Conservation (phyloP, 179 eudicot genomes). For the Vitellaria paradoxa region DNA sequence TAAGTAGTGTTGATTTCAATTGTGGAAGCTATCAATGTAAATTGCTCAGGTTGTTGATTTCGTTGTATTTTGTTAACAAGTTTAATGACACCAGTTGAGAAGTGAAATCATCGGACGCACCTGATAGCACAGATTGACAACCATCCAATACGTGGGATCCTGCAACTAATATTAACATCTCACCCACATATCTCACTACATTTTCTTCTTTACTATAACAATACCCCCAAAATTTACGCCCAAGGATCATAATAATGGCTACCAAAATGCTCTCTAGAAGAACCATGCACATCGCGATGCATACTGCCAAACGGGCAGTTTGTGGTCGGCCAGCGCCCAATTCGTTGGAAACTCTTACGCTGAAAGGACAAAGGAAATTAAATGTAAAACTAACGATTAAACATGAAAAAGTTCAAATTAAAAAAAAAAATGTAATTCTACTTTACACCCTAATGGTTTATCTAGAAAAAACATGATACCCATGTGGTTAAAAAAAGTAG, state of each 20-base stretch:
- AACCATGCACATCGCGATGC: slow-evolving; percentile 35
- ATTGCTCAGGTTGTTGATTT: no score
- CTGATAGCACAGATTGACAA: slow-evolving; percentile 30
- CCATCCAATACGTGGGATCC: slow-evolving; percentile 37
- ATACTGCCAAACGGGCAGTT: slow-evolving; percentile 47
- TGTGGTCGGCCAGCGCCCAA: slow-evolving; percentile 40
- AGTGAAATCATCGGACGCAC: slow-evolving; percentile 8
- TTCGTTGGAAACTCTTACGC: slow-evolving; percentile 26
- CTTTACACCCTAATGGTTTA: background rate
- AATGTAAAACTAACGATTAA: background rate
- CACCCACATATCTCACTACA: slow-evolving; percentile 45
- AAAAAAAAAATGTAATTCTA: background rate
- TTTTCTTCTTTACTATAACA: slow-evolving; percentile 47
- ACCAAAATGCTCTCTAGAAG: slow-evolving; percentile 29
- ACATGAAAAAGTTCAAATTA: no score
- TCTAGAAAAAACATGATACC: no score
- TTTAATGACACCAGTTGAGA: no score
- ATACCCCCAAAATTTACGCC: slow-evolving; percentile 54
- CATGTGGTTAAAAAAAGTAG: no score
- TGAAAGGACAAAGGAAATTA: background rate
- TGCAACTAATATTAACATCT: slow-evolving; percentile 43
- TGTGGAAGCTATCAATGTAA: no score
- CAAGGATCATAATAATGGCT: slow-evolving; percentile 36
- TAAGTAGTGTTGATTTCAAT: no score
- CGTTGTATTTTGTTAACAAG: no score